Percentiles rank a stretch among this genome's conserved stretches.
These are phyloP conservation scores for Pythium sp. DNA, from an alignment of 352 stramenopile genomes.

Conservation along the genomic window DNA sequence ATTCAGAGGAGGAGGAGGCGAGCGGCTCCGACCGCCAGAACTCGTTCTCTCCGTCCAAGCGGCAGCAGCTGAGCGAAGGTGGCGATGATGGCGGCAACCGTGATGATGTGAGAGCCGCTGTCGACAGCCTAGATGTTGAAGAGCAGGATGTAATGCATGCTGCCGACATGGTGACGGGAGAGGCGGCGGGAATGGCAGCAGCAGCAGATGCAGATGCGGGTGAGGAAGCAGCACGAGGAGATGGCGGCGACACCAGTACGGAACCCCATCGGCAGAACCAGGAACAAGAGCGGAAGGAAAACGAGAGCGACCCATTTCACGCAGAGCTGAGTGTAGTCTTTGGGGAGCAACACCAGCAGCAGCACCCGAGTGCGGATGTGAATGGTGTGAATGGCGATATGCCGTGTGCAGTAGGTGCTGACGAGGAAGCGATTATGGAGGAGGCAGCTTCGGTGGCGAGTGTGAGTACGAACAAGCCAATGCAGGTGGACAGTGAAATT, in stretches of 20 bases:
- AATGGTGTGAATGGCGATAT: neutral
- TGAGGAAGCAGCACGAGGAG: neutral
- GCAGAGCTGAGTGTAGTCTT: neutral
- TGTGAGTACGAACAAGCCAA: neutral
- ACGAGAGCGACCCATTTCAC: neutral
- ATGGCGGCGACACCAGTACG: neutral
- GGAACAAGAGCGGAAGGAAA: neutral
- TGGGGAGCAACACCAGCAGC: neutral
- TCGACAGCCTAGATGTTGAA: neutral
- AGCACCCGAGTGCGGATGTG: neutral
- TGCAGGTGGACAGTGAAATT: neutral
- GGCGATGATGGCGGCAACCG: neutral
- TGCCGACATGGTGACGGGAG: neutral
- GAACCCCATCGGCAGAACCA: neutral
- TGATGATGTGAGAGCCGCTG: neutral
- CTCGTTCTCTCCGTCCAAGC: conserved; percentile 5
- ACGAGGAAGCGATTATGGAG: neutral
- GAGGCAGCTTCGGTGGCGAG: neutral
- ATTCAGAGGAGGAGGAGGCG: neutral
- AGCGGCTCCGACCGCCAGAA: neutral
- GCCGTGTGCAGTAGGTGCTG: neutral
- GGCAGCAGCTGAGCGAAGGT: neutral
- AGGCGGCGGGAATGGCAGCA: too few species aligned
- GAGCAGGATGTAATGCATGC: neutral
- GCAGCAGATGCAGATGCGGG: too few species aligned